Evolutionary conservation across 495 filamentous ascomycete species (phyloP).

Genomic region (Tuber calosporum): DNA sequence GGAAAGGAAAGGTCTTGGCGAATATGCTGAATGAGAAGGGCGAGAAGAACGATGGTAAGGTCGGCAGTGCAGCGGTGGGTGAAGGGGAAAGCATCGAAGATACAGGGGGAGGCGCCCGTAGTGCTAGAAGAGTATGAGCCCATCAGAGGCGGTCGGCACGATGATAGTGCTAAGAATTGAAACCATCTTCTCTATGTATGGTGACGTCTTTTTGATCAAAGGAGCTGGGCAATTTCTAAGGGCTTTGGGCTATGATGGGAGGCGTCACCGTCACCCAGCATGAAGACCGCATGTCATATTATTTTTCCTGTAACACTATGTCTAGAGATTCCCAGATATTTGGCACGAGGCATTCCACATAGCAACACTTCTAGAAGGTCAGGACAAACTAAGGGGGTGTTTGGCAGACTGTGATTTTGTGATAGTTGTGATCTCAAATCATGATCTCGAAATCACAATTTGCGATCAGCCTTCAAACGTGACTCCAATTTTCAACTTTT

Average conservation of each 20-base stretch:
- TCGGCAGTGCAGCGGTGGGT: background rate
- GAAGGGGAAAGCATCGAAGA: slow-evolving; percentile 39
- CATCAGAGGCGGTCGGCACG: background rate
- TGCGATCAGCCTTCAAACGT: too few relatives aligned
- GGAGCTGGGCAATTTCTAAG: background rate
- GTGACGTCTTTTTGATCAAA: background rate
- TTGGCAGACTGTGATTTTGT: too few relatives aligned
- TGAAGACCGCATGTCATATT: background rate
- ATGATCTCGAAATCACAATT: too few relatives aligned
- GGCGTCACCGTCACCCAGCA: background rate
- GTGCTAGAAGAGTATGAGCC: slow-evolving; percentile 14
- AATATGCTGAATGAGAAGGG: slow-evolving; percentile 41
- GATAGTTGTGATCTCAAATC: too few relatives aligned
- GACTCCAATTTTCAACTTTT: too few relatives aligned
- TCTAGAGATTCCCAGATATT: background rate
- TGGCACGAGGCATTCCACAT: background rate
- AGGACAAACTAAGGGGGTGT: background rate
- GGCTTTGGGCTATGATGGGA: background rate
- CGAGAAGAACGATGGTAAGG: slow-evolving; percentile 9
- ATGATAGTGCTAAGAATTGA: background rate
- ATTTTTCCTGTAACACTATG: background rate
- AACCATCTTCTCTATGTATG: background rate
- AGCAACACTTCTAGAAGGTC: background rate
- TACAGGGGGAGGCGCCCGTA: slow-evolving; percentile 28
- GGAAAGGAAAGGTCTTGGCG: slow-evolving; percentile 35